Base-by-base conservation (phyloP, 78 protist species). In the Protostelium mycophagum region DNA sequence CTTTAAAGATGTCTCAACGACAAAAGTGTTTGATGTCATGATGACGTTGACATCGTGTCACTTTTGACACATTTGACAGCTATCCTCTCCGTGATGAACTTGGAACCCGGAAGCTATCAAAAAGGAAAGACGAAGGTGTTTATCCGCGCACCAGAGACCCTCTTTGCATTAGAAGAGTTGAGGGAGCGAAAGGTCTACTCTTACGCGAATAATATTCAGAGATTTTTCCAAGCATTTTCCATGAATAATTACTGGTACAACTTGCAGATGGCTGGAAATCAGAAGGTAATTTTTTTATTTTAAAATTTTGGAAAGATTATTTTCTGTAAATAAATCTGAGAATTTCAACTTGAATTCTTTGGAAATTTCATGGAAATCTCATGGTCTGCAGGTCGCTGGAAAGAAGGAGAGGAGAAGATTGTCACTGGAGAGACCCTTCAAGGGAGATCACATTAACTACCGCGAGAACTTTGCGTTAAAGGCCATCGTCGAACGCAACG, bases 101-200 rank as follows among this genome's bases (percentile, higher is more conserved):
- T 89, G 0, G 95, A 89, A 0, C 85, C 90, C 38, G 90, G 89
- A 83, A 91, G 86, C 83, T 93, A 36, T 37, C 84, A 87, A 0
- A 85, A 85, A 31, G 98, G 98, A 35, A 85, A 92, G 51, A 96
- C 98, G 0, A 97, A 97, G 91, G 90, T 97, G 0, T 97, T 97
- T 38, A 84, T 97, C 36, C 25, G 95, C 28, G 93, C 93, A 0
- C 98, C 98, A 23, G 96, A 94, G 83, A 92, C 97, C 0, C 92
- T 96, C 36, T 94, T 93, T 25, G 90, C 89, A 36, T 34, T 93
- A 23, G 96, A 93, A 35, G 96, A 93, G 89, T 36, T 91, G 39
- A 84, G 96, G 37, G 96, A 93, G 83, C 28, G 96, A 34, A 93
- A 89, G 90, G 92, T 93, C n/a, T 89, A 89, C 89, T 90, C 86